Evolutionary conservation across 345 rosid genomes (phyloP), one percentile per base, ranked within the genome.

Genomic region (Adansonia digitata): DNA sequence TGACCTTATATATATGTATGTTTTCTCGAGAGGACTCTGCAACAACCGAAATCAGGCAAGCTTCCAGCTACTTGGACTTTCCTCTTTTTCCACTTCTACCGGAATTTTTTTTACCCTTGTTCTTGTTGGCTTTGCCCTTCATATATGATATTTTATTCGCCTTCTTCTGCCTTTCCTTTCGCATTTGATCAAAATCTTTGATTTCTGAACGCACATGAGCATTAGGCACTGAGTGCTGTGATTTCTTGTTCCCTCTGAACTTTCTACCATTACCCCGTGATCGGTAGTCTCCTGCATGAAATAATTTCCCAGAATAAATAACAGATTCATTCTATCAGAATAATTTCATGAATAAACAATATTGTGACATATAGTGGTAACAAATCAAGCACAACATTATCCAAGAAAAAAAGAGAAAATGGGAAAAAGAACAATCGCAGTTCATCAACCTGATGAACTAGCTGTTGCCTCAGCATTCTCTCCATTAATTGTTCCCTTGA

Each of bases 111-210:
- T 88, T 84, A 64, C 86, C 84, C 34, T 81, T 87, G 1, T 71
- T 78, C 46, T 84, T 87, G 13, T 75, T 78, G 56, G 82, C 74
- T 84, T 90, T 93, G 86, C 81, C 83, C 77, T 95, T 91, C 79
- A 90, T 69, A 73, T 83, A 85, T 18, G 92, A 83, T 14, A 82
- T 52, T 81, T 77, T 85, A 74, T 81, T 79, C 0, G 92, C 98
- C 81, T 89, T 95, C 66, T 84, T 82, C 87, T 89, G 94, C 77
- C 98, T 87, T 71, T 89, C 98, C 79, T 90, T 95, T 7, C 99
- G 88, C 56, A 95, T 91, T 72, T 95, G 99, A 0, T 95, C 97
- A 17, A 93, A 79, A 83, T 91, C 82, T 85, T 91, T 95, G 68
- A 93, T 83, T 81, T 95, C 98, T 18, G 96, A 89, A 63, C 87